Conservation (phyloP, 768 basidiomycete genomes). For the Termitomyces sp. region DNA sequence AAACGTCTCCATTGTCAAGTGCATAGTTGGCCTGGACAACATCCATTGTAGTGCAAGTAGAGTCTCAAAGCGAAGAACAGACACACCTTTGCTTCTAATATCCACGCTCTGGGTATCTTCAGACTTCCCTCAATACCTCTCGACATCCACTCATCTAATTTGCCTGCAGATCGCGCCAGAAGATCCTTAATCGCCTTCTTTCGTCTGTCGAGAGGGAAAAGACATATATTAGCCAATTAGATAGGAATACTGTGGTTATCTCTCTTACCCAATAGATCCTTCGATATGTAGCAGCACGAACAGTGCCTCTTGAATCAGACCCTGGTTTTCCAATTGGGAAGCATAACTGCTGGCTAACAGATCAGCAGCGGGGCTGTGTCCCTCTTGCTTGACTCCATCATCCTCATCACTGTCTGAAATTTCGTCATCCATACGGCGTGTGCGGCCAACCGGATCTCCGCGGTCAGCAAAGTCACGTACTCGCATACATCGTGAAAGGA, state of each 20-base stretch:
- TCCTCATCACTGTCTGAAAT: slow-evolving; percentile 27
- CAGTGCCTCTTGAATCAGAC: slow-evolving; percentile 77
- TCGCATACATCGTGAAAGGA: slow-evolving; percentile 78
- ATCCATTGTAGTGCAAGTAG: neutral
- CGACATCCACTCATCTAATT: slow-evolving; percentile 67
- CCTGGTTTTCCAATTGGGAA: slow-evolving; percentile 74
- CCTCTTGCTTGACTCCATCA: slow-evolving; percentile 49
- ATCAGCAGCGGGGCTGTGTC: slow-evolving; percentile 65
- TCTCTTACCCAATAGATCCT: slow-evolving; percentile 63
- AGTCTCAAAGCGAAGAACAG: slow-evolving; percentile 2
- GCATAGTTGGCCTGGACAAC: slow-evolving; percentile 57
- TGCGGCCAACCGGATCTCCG: slow-evolving; percentile 34
- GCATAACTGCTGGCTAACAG: slow-evolving; percentile 81
- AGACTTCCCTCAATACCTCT: slow-evolving; percentile 70
- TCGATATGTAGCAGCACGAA: slow-evolving; percentile 91
- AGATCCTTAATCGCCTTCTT: slow-evolving; percentile 80
- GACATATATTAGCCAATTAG: slow-evolving; percentile 5
- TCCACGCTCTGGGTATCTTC: slow-evolving; percentile 79
- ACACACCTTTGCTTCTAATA: slow-evolving; percentile 83
- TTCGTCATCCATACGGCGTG: slow-evolving; percentile 21
- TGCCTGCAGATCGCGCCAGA: slow-evolving; percentile 60
- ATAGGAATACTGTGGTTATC: slow-evolving; percentile 14
- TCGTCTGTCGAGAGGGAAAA: slow-evolving; percentile 43
- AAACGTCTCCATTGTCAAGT: slow-evolving; percentile 54
- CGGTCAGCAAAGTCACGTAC: slow-evolving; percentile 88